A percentile compares a stretch with the other conserved stretches of the same genome.
Evolutionary conservation across 768 basidiomycete genomes (phyloP).

Genomic region (Porpolomopsis calyptriformis): DNA sequence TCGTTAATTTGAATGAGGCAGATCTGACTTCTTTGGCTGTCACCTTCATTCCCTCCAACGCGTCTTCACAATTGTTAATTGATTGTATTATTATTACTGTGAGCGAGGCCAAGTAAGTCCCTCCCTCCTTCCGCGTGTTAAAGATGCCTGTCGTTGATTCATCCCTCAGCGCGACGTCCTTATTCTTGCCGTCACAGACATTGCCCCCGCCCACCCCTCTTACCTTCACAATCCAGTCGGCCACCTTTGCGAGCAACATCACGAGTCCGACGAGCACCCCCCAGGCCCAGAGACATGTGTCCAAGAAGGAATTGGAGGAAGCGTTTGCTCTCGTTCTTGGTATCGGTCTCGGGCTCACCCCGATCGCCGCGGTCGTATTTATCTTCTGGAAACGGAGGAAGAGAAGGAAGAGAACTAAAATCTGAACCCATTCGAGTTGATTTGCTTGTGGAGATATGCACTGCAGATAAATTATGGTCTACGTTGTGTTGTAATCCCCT

Average conservation of each 20-base stretch:
- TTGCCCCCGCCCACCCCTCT: conserved; percentile 2
- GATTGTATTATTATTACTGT: conserved; percentile 29
- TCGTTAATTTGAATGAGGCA: conserved; percentile 30
- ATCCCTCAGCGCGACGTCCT: conserved; percentile 1
- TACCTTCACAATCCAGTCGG: background rate
- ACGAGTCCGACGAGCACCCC: conserved; percentile 6
- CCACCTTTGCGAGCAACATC: conserved; percentile 10
- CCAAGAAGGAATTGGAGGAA: conserved; percentile 11
- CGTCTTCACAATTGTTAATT: conserved; percentile 26
- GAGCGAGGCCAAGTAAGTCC: conserved; percentile 25
- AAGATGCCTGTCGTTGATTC: background rate
- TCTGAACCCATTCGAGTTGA: background rate
- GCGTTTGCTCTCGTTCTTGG: conserved; percentile 20
- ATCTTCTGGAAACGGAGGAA: conserved; percentile 16
- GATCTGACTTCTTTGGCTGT: conserved; percentile 33
- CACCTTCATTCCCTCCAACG: conserved; percentile 24
- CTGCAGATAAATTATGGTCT: background rate
- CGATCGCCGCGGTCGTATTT: conserved; percentile 14
- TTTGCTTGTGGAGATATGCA: background rate
- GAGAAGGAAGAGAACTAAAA: conserved; percentile 7
- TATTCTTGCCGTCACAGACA: conserved; percentile 1
- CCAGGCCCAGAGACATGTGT: conserved; percentile 10
- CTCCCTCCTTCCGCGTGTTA: background rate
- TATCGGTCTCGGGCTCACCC: conserved; percentile 21
- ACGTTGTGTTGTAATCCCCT: no score